phyloP scores from a whole-genome alignment of 2,329 filamentous ascomycete species.

The Ambrosiella beaveri region DNA sequence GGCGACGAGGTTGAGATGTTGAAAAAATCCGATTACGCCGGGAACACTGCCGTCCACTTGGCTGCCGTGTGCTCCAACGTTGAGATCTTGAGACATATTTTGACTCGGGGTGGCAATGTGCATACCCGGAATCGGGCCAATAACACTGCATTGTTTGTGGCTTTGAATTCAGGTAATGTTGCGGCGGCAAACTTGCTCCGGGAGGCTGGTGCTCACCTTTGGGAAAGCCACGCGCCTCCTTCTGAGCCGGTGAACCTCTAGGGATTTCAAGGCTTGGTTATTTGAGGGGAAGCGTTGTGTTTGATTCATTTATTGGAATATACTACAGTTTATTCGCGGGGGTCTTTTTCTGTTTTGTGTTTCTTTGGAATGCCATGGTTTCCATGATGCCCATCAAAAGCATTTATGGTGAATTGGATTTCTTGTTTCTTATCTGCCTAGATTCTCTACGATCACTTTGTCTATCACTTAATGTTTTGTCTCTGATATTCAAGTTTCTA shows the following conservation, averaged over 20 bases:
- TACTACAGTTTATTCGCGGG: no score
- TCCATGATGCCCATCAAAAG: no score
- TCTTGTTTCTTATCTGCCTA: no score
- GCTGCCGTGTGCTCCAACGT: constrained; percentile 37
- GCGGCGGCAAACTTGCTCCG: constrained; percentile 36
- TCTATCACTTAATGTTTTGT: no score
- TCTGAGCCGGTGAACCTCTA: constrained; percentile 5
- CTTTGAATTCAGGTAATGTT: constrained; percentile 37
- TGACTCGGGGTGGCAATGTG: constrained; percentile 46
- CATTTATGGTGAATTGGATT: no score
- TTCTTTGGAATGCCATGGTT: no score
- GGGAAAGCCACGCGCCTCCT: constrained; percentile 23
- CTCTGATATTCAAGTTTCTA: no score
- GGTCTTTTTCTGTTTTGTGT: no score
- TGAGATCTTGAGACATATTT: constrained; percentile 40
- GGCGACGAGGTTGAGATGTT: constrained; percentile 49
- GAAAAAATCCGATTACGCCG: constrained; percentile 62
- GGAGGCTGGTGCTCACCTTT: constrained; percentile 43
- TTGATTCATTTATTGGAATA: no score
- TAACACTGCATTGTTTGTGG: constrained; percentile 49
- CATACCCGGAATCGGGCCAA: constrained; percentile 47
- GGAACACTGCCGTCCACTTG: constrained; percentile 52
- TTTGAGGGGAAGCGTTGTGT: no score
- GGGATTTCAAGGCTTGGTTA: background rate
- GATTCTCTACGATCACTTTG: no score